Evolutionary conservation across 2,329 filamentous ascomycete genomes (phyloP).

Genomic region (Zymoseptoria passerinii): DNA sequence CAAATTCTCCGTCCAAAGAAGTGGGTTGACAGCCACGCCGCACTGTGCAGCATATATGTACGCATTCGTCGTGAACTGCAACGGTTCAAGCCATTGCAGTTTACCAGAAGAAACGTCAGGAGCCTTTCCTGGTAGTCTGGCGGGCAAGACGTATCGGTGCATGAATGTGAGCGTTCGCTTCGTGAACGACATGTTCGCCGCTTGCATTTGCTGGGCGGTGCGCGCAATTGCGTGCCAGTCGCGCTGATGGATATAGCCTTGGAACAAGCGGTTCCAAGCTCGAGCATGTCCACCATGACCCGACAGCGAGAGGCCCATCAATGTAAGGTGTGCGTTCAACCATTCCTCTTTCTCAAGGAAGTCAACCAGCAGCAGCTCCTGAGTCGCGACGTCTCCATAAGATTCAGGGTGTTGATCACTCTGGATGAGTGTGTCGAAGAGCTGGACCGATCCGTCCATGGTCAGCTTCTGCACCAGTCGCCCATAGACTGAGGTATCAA

Average conservation of each 20-base stretch:
- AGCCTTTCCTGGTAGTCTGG: slow-evolving; percentile 33
- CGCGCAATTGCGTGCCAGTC: slow-evolving; percentile 24
- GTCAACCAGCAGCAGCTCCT: slow-evolving; percentile 46
- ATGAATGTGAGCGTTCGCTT: slow-evolving; percentile 38
- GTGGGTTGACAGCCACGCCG: slow-evolving; percentile 33
- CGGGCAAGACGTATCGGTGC: slow-evolving; percentile 33
- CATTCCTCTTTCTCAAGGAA: slow-evolving; percentile 46
- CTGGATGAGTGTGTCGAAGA: slow-evolving; percentile 45
- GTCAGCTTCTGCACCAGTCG: slow-evolving; percentile 59
- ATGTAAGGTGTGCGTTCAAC: slow-evolving; percentile 46
- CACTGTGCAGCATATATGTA: slow-evolving; percentile 33
- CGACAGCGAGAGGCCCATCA: slow-evolving; percentile 44
- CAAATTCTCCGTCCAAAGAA: slow-evolving; percentile 51
- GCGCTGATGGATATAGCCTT: slow-evolving; percentile 30
- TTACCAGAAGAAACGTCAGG: slow-evolving; percentile 12
- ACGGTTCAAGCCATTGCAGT: slow-evolving; percentile 26
- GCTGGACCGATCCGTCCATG: slow-evolving; percentile 43
- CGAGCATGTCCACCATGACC: slow-evolving; percentile 25
- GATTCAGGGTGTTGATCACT: slow-evolving; percentile 59
- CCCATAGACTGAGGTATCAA: slow-evolving; percentile 57
- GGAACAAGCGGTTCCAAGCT: slow-evolving; percentile 43
- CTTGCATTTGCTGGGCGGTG: slow-evolving; percentile 44
- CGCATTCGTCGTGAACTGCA: slow-evolving; percentile 40
- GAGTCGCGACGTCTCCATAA: slow-evolving; percentile 48
- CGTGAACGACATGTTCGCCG: slow-evolving; percentile 36